These are phyloP conservation scores for Pyronema omphalodes DNA, from an alignment of 495 filamentous ascomycete genomes.

Conservation along the genomic window DNA sequence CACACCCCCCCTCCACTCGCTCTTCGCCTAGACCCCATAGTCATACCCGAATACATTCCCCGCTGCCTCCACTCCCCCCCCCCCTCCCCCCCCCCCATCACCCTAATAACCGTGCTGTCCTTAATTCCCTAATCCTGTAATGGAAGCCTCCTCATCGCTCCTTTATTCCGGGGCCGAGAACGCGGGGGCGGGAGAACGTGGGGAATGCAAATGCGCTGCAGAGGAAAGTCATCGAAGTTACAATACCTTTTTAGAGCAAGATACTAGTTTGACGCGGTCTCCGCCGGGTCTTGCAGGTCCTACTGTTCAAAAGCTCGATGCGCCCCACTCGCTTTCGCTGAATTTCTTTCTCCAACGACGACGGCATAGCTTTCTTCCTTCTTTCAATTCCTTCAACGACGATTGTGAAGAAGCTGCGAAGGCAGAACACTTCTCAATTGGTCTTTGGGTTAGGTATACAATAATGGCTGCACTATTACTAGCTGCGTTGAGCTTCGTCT, in stretches of 20 bases:
- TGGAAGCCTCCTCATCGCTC: not conserved
- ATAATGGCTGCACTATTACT: not conserved
- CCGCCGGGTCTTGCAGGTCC: not conserved
- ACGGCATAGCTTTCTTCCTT: not conserved
- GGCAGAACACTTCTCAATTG: not conserved
- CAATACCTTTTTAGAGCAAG: not conserved
- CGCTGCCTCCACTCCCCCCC: too few relatives aligned
- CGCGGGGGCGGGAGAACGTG: not conserved
- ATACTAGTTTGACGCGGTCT: too few relatives aligned
- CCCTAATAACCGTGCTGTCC: too few relatives aligned
- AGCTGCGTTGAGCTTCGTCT: not conserved
- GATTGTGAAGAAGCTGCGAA: constrained; percentile 1
- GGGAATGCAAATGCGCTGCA: not conserved
- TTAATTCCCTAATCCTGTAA: not conserved
- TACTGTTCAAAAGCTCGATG: not conserved
- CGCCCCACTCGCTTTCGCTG: not conserved
- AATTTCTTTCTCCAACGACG: not conserved
- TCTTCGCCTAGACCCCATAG: too few relatives aligned
- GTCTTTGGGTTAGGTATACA: not conserved
- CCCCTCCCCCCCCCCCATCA: too few relatives aligned
- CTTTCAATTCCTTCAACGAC: not conserved
- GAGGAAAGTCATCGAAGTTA: not conserved
- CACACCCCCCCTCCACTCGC: too few relatives aligned
- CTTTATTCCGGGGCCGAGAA: not conserved
- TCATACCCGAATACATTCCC: too few relatives aligned